Conservation (phyloP, 805 yeast genomes). For the baker's yeast (Saccharomyces cerevisiae) region DNA sequence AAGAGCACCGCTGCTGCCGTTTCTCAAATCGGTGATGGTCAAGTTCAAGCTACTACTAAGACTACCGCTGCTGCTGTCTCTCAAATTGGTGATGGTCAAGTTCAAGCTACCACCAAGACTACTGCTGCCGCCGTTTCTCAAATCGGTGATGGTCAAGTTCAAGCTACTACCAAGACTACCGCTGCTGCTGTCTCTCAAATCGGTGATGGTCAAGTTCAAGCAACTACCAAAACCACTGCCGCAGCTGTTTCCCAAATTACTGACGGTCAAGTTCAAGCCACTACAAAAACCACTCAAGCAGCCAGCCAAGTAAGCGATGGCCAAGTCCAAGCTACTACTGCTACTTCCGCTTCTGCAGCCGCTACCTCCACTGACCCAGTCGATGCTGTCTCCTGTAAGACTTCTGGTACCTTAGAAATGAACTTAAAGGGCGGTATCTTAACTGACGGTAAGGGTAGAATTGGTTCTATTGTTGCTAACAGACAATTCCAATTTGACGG, state of each 20-base stretch:
- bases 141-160: constrained; percentile 25
- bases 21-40: constrained; percentile 38
- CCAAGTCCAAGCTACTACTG: constrained; percentile 24
- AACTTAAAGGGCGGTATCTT: constrained; percentile 39
- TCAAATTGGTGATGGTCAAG: constrained; percentile 34
- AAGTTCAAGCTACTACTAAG: constrained; percentile 17
- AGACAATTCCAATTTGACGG: constrained; percentile 68
- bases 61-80: constrained; percentile 21
- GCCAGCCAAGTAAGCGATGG: constrained; percentile 47
- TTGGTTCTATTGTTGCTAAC: constrained; percentile 62
- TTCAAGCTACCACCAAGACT: constrained; percentile 27
- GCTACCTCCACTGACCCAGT: constrained; percentile 26
- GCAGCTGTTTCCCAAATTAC: constrained; percentile 27
- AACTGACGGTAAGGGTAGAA: constrained; percentile 46
- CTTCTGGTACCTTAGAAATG: constrained; percentile 40
- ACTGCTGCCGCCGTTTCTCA: constrained; percentile 29
- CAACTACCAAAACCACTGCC: constrained; percentile 26
- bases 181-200: constrained; percentile 30
- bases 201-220: constrained; percentile 40
- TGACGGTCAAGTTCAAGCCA: constrained; percentile 24
- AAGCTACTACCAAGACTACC: constrained; percentile 31
- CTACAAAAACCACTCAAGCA: constrained; percentile 13
- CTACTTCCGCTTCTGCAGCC: constrained; percentile 15
- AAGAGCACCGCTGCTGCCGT: constrained; percentile 31
- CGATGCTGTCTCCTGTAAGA: constrained; percentile 31